These are phyloP conservation scores for Mortierella sp. DNA, from an alignment of 371 early-diverging fungal species.

Conservation along the genomic window DNA sequence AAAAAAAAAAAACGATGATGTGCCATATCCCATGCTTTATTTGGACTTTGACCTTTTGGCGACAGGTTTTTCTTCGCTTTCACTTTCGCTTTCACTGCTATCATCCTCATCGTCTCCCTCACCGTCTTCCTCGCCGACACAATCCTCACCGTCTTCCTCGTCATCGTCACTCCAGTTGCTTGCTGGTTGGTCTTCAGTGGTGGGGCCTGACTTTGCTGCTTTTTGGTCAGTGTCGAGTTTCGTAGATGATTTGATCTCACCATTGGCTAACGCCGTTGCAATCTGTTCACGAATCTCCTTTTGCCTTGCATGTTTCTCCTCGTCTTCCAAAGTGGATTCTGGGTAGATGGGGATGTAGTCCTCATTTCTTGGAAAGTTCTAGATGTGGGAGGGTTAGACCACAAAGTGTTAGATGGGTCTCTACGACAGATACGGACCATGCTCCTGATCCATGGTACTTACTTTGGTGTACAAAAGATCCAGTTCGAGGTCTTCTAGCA, in stretches of 20 bases:
- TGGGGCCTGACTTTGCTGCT: not conserved
- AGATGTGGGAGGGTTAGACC: too few species aligned
- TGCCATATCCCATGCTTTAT: too few species aligned
- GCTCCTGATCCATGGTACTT: slow-evolving; percentile 4
- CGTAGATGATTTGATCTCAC: slow-evolving; percentile 21
- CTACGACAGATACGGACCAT: too few species aligned
- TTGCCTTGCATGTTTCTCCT: slow-evolving; percentile 20
- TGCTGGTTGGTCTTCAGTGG: slow-evolving; percentile 23
- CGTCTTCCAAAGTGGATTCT: slow-evolving; percentile 28
- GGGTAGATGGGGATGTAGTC: slow-evolving; percentile 44
- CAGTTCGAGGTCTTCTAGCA: slow-evolving; percentile 30
- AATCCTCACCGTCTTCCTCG: slow-evolving; percentile 7
- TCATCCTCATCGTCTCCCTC: slow-evolving; percentile 3
- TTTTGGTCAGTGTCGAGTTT: not conserved
- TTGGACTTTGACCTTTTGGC: slow-evolving; percentile 13
- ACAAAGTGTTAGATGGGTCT: too few species aligned
- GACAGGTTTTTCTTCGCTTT: slow-evolving; percentile 1
- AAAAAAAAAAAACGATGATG: too few species aligned
- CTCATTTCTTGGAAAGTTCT: slow-evolving; percentile 39
- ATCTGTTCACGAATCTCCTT: slow-evolving; percentile 32
- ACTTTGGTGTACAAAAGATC: slow-evolving; percentile 50
- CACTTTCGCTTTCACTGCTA: slow-evolving; percentile 6
- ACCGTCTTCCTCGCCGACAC: slow-evolving; percentile 15
- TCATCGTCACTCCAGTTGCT: slow-evolving; percentile 49
- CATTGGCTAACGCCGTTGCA: slow-evolving; percentile 23